Conservation (phyloP, 441 rosid genomes). For the Erodium texanum region DNA sequence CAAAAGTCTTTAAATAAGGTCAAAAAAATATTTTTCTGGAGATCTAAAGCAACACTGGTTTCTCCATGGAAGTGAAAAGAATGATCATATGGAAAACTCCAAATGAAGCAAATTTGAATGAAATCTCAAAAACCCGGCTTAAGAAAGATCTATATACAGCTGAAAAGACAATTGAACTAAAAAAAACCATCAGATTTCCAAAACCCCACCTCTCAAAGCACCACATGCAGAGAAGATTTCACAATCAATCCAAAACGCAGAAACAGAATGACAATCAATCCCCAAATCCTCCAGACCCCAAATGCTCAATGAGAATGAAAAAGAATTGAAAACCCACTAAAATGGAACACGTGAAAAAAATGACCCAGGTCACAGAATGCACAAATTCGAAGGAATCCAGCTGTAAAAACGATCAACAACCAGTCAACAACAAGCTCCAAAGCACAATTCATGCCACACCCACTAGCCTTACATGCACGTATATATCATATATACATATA, state of each 20-base stretch:
- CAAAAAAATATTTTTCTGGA: neutral
- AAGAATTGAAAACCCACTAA: neutral
- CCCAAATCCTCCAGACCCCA: neutral
- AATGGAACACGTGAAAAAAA: neutral
- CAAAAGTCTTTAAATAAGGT: neutral
- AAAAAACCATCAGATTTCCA: neutral
- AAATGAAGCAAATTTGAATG: neutral
- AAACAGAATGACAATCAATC: neutral
- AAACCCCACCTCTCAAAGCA: neutral
- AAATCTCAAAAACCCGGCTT: neutral
- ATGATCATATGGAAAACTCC: neutral
- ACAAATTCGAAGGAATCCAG: neutral
- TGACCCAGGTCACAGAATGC: neutral
- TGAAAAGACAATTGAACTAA: neutral
- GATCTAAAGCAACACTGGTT: neutral
- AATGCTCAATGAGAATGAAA: neutral
- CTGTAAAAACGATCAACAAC: neutral
- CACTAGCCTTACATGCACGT: neutral
- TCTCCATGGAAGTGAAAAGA: neutral
- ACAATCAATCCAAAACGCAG: neutral
- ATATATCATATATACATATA: neutral
- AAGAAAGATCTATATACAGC: neutral
- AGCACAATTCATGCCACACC: neutral
- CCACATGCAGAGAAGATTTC: neutral
- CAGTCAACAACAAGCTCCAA: neutral